Evolutionary conservation across 2,329 filamentous ascomycete genomes (phyloP).

Genomic region (Acrocalymma vagum): DNA sequence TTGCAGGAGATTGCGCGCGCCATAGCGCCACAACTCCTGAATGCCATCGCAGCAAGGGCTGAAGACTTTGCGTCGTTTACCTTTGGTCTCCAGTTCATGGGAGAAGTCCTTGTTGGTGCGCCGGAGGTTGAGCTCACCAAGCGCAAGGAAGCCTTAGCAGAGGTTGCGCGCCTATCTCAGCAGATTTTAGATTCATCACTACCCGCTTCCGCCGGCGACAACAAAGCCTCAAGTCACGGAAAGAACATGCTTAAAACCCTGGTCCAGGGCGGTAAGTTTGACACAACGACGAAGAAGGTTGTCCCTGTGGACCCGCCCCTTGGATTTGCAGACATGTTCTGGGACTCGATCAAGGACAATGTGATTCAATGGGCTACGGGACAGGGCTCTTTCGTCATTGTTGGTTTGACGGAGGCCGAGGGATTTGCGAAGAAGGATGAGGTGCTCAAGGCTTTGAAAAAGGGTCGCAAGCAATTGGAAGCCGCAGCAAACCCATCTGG

Average conservation of each 20-base stretch:
- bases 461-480: conserved; percentile 75
- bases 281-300: conserved; percentile 74
- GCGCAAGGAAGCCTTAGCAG: conserved; percentile 68
- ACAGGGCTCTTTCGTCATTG: conserved; percentile 83
- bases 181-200: conserved; percentile 44
- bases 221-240: conserved; percentile 66
- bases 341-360: conserved; percentile 77
- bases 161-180: conserved; percentile 61
- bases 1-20: conserved; percentile 78
- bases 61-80: conserved; percentile 74
- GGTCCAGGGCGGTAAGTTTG: conserved; percentile 87
- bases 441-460: conserved; percentile 74
- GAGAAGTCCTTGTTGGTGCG: conserved; percentile 80
- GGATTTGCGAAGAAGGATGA: conserved; percentile 74
- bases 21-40: conserved; percentile 78
- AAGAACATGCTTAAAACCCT: conserved; percentile 91
- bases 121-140: conserved; percentile 73
- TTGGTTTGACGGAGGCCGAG: conserved; percentile 78
- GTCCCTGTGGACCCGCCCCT: conserved; percentile 78
- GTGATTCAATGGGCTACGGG: conserved; percentile 86
- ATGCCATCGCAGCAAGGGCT: conserved; percentile 74
- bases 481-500: conserved; percentile 66
- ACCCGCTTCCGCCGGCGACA: conserved; percentile 34
- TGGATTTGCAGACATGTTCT: conserved; percentile 83
- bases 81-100: conserved; percentile 87